These are phyloP conservation scores for Phaeophleospora eucalypticola DNA, from an alignment of 2,329 filamentous ascomycete species.

Conservation along the genomic window DNA sequence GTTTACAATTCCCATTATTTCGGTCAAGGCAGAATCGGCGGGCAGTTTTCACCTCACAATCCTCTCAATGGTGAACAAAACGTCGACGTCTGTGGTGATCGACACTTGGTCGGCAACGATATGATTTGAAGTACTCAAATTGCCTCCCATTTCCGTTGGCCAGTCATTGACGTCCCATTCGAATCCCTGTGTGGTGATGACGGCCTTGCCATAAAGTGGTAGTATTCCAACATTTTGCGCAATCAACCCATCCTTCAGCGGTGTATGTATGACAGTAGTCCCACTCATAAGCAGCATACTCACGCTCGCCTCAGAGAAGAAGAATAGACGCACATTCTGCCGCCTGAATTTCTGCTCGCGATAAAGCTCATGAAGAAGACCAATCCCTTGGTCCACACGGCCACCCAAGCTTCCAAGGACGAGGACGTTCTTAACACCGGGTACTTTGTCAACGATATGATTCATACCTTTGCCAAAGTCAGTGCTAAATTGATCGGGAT, in stretches of 20 bases:
- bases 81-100: conserved; percentile 39
- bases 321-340: conserved; percentile 56
- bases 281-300: conserved; percentile 74
- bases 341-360: conserved; percentile 43
- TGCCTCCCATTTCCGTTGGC: conserved; percentile 55
- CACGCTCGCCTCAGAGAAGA: conserved; percentile 76
- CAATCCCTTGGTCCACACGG: conserved; percentile 86
- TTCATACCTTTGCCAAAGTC: conserved; percentile 81
- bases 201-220: conserved; percentile 71
- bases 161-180: conserved; percentile 89
- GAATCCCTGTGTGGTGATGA: conserved; percentile 74
- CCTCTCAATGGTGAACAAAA: conserved; percentile 47
- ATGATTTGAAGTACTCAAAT: conserved; percentile 50
- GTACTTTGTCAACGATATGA: conserved; percentile 49
- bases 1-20: too few relatives aligned
- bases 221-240: conserved; percentile 81
- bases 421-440: conserved; percentile 51
- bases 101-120: conserved; percentile 38
- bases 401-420: conserved; percentile 82
- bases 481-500: conserved; percentile 79
- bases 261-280: conserved; percentile 63
- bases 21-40: not conserved
- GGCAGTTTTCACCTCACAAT: conserved; percentile 1
- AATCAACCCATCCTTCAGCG: conserved; percentile 51
- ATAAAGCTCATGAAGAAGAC: conserved; percentile 80